Evolutionary conservation across 768 basidiomycete species (phyloP).

Genomic region (Trametes coccinea): DNA sequence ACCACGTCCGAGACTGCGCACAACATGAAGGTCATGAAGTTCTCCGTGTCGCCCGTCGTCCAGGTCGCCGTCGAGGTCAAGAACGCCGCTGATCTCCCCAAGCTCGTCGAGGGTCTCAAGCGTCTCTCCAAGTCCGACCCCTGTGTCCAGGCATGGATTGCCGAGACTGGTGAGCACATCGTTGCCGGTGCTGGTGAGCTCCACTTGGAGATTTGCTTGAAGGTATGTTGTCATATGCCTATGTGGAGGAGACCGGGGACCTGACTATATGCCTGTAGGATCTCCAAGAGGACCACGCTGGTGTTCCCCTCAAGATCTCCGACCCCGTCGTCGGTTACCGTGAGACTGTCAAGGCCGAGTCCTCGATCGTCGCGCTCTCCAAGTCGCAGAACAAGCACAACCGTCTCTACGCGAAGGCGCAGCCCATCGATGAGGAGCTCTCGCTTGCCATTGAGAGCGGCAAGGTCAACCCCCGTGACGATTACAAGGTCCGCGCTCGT

Average conservation of each 20-base stretch:
- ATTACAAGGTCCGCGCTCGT: slow-evolving; percentile 96
- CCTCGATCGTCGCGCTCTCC: slow-evolving; percentile 92
- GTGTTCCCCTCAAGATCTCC: slow-evolving; percentile 97
- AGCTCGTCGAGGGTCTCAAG: slow-evolving; percentile 99
- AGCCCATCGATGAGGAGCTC: slow-evolving; percentile 93
- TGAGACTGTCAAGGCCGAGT: slow-evolving; percentile 97
- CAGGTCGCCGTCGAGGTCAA: slow-evolving; percentile 99
- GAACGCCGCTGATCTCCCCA: slow-evolving; percentile 98
- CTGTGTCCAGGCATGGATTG: slow-evolving; percentile 95
- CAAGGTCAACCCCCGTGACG: slow-evolving; percentile 86
- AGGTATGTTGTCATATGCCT: slow-evolving; percentile 48
- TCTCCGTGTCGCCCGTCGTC: slow-evolving; percentile 99
- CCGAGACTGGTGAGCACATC: slow-evolving; percentile 94
- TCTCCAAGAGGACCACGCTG: slow-evolving; percentile 99
- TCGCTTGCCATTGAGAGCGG: slow-evolving; percentile 90
- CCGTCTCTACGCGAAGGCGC: slow-evolving; percentile 91
- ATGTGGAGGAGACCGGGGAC: too few relatives aligned
- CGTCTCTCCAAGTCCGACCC: slow-evolving; percentile 99
- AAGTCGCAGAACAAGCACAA: slow-evolving; percentile 99
- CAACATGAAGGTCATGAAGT: slow-evolving; percentile 99
- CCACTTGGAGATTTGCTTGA: slow-evolving; percentile 99
- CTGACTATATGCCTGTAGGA: slow-evolving; percentile 52
- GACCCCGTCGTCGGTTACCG: slow-evolving; percentile 97
- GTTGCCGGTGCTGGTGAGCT: slow-evolving; percentile 99
- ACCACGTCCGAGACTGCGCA: slow-evolving; percentile 98